Percentiles rank a stretch among this genome's conserved stretches.
phyloP scores from a whole-genome alignment of 371 early-diverging fungal genomes.

The Apophysomyces ossiformis region DNA sequence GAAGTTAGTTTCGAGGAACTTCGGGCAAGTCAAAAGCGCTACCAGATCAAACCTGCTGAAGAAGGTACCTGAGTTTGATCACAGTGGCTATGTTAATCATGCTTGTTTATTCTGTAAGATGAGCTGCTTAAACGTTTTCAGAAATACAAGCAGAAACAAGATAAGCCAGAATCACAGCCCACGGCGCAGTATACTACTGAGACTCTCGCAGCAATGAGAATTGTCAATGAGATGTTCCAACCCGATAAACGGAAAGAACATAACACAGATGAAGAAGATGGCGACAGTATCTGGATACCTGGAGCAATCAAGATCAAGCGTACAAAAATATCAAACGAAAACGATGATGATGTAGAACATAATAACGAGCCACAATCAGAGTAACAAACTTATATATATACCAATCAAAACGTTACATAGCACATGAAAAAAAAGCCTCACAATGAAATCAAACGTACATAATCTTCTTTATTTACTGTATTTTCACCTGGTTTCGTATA shows the following conservation, averaged over 20 bases:
- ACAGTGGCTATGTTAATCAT: neutral
- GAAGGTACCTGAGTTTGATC: neutral
- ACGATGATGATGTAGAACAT: neutral
- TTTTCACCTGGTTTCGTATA: no score
- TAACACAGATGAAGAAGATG: slow-evolving; percentile 11
- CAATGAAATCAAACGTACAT: neutral
- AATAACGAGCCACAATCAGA: neutral
- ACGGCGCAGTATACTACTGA: slow-evolving; percentile 22
- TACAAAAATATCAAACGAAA: slow-evolving; percentile 5
- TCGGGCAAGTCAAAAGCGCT: slow-evolving; percentile 12
- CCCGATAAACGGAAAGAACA: neutral
- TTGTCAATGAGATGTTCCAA: slow-evolving; percentile 16
- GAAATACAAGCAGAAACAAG: neutral
- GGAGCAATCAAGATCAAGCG: slow-evolving; percentile 8
- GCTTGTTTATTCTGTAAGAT: neutral
- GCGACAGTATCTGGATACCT: slow-evolving; percentile 10
- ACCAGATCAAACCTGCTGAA: neutral
- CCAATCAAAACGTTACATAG: neutral
- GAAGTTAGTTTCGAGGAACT: slow-evolving; percentile 26
- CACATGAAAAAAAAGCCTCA: neutral
- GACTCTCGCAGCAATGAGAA: slow-evolving; percentile 25
- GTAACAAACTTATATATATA: neutral
- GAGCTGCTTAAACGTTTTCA: neutral
- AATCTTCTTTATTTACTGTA: no score
- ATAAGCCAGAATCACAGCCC: neutral